These are phyloP conservation scores for Penicillium desertorum DNA, from an alignment of 495 filamentous ascomycete genomes.

Conservation along the genomic window DNA sequence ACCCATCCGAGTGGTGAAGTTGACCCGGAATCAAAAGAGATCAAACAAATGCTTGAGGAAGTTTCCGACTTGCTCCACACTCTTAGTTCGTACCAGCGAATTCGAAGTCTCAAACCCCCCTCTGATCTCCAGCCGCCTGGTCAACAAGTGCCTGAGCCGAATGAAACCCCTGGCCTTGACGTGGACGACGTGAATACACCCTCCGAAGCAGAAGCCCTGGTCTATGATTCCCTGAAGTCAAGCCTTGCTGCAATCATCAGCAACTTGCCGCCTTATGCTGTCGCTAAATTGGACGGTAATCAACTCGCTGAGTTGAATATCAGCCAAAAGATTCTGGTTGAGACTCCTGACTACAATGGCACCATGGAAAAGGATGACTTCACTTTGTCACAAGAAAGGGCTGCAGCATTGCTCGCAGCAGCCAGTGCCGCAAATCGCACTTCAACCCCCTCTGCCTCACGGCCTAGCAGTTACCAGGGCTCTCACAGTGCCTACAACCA, in stretches of 20 bases:
- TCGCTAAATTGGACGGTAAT: conserved; percentile 82
- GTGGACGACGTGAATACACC: conserved; percentile 50
- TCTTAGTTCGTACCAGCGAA: conserved; percentile 80
- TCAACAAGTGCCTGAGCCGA: conserved; percentile 44
- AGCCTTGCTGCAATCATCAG: conserved; percentile 71
- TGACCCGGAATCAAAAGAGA: conserved; percentile 53
- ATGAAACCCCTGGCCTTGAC: conserved; percentile 32
- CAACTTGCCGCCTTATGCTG: conserved; percentile 77
- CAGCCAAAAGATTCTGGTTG: conserved; percentile 75
- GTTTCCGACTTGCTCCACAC: conserved; percentile 84
- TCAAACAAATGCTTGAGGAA: conserved; percentile 72
- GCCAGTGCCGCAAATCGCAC: conserved; percentile 31
- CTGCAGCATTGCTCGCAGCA: conserved; percentile 32
- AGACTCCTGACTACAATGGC: conserved; percentile 69
- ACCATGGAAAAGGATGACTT: conserved; percentile 85
- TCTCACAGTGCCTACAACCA: conserved; percentile 37
- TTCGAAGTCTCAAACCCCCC: conserved; percentile 63
- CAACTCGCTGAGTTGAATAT: conserved; percentile 78
- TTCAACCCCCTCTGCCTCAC: conserved; percentile 32
- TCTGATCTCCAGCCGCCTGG: conserved; percentile 21
- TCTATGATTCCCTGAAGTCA: conserved; percentile 73
- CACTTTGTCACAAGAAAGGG: conserved; percentile 40
- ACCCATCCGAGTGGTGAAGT: conserved; percentile 47
- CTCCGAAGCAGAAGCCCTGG: conserved; percentile 63
- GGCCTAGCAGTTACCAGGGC: conserved; percentile 33